phyloP scores from a whole-genome alignment of 108 stramenopile species.

The Nitzschia sp. region DNA sequence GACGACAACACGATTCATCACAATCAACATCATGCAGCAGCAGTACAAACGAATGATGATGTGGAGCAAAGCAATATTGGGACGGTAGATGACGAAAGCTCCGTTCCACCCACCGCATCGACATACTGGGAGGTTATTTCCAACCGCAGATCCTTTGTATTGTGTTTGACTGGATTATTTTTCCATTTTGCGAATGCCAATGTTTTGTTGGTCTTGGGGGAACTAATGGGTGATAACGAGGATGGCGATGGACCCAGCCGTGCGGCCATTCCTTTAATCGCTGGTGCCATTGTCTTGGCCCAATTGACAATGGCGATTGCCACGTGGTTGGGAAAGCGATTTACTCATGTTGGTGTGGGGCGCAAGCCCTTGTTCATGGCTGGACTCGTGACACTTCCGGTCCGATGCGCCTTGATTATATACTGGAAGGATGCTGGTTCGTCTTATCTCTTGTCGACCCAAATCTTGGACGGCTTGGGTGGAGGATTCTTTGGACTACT shows the following conservation, averaged over 20 bases:
- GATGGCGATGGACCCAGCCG: slow-evolving; percentile 67
- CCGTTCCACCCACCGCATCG: slow-evolving; percentile 35
- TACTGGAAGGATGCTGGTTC: slow-evolving; percentile 83
- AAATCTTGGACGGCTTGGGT: slow-evolving; percentile 84
- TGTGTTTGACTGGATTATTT: slow-evolving; percentile 86
- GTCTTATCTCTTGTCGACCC: slow-evolving; percentile 71
- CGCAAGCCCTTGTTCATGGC: slow-evolving; percentile 80
- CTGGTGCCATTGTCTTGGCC: slow-evolving; percentile 83
- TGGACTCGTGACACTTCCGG: slow-evolving; percentile 68
- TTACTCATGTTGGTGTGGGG: slow-evolving; percentile 68
- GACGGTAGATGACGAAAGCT: not conserved
- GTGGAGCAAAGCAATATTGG: not conserved
- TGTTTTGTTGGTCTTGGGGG: slow-evolving; percentile 83
- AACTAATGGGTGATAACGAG: slow-evolving; percentile 85
- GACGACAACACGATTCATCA: not conserved
- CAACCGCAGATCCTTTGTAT: slow-evolving; percentile 59
- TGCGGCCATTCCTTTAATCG: slow-evolving; percentile 81
- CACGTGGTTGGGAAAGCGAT: slow-evolving; percentile 57
- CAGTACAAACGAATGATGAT: not conserved
- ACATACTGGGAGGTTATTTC: slow-evolving; percentile 75
- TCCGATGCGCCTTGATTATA: slow-evolving; percentile 84
- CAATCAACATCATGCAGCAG: no score
- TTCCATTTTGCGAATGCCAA: slow-evolving; percentile 92
- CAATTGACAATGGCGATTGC: slow-evolving; percentile 81
- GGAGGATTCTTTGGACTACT: slow-evolving; percentile 81